Base-by-base conservation (phyloP, 148 eudicot species). In the Silene uniflora region DNA sequence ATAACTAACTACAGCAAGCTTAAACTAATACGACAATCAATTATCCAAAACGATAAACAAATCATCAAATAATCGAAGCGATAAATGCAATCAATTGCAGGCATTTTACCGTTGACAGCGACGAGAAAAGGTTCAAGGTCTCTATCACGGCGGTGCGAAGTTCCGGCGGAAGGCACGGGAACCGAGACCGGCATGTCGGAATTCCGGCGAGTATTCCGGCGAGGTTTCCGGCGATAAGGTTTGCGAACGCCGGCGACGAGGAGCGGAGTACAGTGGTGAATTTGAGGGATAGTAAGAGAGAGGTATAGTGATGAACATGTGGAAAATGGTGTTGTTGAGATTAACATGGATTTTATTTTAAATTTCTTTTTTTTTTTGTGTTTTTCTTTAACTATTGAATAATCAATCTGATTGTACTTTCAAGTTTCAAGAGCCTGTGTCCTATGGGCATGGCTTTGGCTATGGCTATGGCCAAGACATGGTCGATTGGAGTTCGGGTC, bases 141-240 rank as follows among this genome's bases (percentile, higher is more conserved):
- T 10, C 69, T 72, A 42, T 85, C 89, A 3, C 87, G 86, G 24
- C 79, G 87, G 76, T 60, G 67, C 10, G 88, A 73, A 66, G 87
- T 29, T 62, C 82, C 63, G 64, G 79, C 63, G 64, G 72, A 68
- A 62, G 88, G 82, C 42, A 83, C 69, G 55, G 86, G 77, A 73
- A 79, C 62, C 73, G 86, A 35, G 78, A 86, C 84, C 21, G 97
- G 86, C 95, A 90, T 90, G 73, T 78, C 85, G 72, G 65, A 21
- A 49, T 2, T 59, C 21, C 58, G 82, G 52, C 68, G 81, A 32
- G 60, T 46, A 62, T 76, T 75, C 73, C 82, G 82, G 67, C 81
- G 79, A 64, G 27, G 12, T 52, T 19, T 80, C 44, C 87, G 71
- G 75, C 86, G 84, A 79, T 67, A 71, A 6, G 75, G 67, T 35